phyloP scores from a whole-genome alignment of 1,284 basidiomycete species.

The Hymenochaete sp. region DNA sequence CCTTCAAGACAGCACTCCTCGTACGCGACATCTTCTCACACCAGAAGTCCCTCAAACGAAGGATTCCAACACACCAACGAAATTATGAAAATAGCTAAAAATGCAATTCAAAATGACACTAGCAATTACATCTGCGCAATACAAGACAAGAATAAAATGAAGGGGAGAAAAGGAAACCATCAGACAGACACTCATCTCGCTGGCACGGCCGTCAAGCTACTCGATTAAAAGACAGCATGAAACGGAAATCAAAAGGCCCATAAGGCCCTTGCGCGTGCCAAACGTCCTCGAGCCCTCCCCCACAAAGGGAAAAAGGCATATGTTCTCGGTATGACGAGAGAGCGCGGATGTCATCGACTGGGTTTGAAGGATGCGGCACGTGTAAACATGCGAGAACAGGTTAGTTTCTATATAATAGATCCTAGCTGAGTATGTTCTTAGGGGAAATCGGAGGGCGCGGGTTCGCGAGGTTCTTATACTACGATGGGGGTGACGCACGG shows the following conservation, averaged over 20 bases:
- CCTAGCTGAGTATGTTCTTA: slow-evolving; percentile 82
- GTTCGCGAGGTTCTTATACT: too few species aligned
- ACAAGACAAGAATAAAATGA: slow-evolving; percentile 1
- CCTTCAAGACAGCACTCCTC: too few species aligned
- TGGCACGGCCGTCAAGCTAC: slow-evolving; percentile 33
- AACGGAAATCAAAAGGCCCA: too few species aligned
- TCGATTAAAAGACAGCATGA: slow-evolving; percentile 31
- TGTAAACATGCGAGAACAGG: slow-evolving; percentile 82
- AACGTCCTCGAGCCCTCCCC: slow-evolving; percentile 63
- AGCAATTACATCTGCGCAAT: too few species aligned
- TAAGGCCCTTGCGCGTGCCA: too few species aligned
- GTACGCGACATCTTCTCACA: too few species aligned
- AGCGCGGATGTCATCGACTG: slow-evolving; percentile 68
- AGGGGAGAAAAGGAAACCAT: slow-evolving; percentile 41
- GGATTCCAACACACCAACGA: too few species aligned
- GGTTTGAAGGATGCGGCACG: slow-evolving; percentile 75
- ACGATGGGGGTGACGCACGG: too few species aligned
- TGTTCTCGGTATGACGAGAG: slow-evolving; percentile 75
- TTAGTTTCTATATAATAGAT: slow-evolving; percentile 87
- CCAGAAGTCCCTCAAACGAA: too few species aligned
- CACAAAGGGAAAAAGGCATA: slow-evolving; percentile 13
- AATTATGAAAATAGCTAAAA: too few species aligned
- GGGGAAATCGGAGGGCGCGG: too few species aligned
- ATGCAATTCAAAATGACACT: too few species aligned
- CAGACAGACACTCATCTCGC: slow-evolving; percentile 68